Percentiles rank a stretch among this genome's conserved stretches.
These are phyloP conservation scores for Fonsecaea erecta DNA, from an alignment of 2,329 filamentous ascomycete genomes.

Conservation along the genomic window DNA sequence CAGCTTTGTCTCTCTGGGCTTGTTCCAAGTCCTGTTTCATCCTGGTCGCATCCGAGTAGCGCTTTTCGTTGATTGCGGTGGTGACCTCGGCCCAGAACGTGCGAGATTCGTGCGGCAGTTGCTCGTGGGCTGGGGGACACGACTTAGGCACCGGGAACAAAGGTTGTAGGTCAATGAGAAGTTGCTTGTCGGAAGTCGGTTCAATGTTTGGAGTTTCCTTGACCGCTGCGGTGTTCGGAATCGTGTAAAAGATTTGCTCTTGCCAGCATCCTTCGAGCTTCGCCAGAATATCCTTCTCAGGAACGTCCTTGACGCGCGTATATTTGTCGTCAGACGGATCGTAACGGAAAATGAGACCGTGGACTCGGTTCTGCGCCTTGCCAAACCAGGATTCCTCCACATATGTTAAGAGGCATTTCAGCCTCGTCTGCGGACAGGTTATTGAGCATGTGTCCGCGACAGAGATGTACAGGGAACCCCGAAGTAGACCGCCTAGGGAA, in stretches of 20 bases:
- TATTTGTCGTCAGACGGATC: constrained; percentile 84
- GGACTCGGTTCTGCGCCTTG: constrained; percentile 85
- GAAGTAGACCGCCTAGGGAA: constrained; percentile 82
- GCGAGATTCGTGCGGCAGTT: constrained; percentile 87
- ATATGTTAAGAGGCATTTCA: constrained; percentile 92
- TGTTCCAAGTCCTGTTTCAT: constrained; percentile 94
- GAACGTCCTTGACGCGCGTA: constrained; percentile 79
- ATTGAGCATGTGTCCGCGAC: constrained; percentile 90
- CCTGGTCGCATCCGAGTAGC: constrained; percentile 80
- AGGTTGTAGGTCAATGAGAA: constrained; percentile 87
- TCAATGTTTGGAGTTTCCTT: constrained; percentile 49
- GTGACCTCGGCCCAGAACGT: constrained; percentile 88
- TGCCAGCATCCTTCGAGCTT: constrained; percentile 87
- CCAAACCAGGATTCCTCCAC: constrained; percentile 94
- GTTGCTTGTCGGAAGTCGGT: constrained; percentile 62
- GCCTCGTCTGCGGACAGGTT: constrained; percentile 83
- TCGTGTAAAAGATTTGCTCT: constrained; percentile 67
- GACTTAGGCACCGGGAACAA: constrained; percentile 78
- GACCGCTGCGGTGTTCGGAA: constrained; percentile 32
- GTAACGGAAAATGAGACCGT: constrained; percentile 89
- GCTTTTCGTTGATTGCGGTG: constrained; percentile 78
- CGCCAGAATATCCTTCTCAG: constrained; percentile 80
- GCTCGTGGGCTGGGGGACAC: constrained; percentile 74
- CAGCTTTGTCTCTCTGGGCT: constrained; percentile 79
- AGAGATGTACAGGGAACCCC: constrained; percentile 84